Evolutionary conservation across 2,329 filamentous ascomycete genomes (phyloP), one percentile per base, ranked within the genome.

Genomic region (Microcyclosporella mali): DNA sequence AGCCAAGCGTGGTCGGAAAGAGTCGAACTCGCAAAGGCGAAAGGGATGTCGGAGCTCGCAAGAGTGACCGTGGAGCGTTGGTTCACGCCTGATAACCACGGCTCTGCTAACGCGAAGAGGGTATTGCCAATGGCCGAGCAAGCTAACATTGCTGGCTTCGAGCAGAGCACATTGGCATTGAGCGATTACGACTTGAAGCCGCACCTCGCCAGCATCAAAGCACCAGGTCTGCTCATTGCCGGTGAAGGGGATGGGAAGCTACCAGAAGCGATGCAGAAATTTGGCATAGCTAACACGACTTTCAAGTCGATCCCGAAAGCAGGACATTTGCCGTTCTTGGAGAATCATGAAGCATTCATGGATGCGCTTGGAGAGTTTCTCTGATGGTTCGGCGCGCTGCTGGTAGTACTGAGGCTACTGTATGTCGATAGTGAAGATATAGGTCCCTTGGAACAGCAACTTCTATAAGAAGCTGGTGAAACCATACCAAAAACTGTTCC

Each of bases 311-410:
- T 94, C 8, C 77, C 84, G 0, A 69, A 74, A 7, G 80, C 86
- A 0, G 88, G 88, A 0, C 88, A 94, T 68, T 65, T 94, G 57
- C 88, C 88, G 0, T 94, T 94, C 85, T 81, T 81, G 36, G 88
- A 94, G 66, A 76, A 79, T 52, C 81, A 85, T 0, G 66, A 71
- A 43, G 79, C 73, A 3, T 88, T 89, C 60, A 82, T 82, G 60
- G 68, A 74, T 19, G 77, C 78, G 34, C 70, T 90, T 2, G 67
- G 70, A 32, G 68, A 63, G 7, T 85, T 85, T 50, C 53, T 86
- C 51, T 61, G 43, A 47, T 43, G 3, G n/a, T 29, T 14, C 25
- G 3, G 34, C 3, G 34, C 16, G 14, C n/a, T n/a, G n/a, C n/a
- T n/a, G n/a, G n/a, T n/a, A n/a, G n/a, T n/a, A n/a, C n/a, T n/a